phyloP scores from a whole-genome alignment of 768 basidiomycete genomes.

The Krasilnikovozyma curviuscula region DNA sequence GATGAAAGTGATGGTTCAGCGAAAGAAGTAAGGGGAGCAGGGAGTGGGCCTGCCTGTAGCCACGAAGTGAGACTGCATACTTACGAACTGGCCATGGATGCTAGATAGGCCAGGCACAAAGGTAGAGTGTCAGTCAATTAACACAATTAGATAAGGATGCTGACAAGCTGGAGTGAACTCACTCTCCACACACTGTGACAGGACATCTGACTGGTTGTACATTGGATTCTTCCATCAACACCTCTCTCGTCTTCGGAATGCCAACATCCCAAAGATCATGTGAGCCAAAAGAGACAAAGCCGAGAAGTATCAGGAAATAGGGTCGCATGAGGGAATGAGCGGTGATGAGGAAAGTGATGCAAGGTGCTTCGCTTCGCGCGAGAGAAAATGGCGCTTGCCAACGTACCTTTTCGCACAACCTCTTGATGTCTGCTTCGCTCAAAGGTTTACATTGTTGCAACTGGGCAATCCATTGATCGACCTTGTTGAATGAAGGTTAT shows the following conservation, averaged over 20 bases:
- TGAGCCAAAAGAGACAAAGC: neutral
- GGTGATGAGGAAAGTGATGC: neutral
- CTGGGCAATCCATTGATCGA: conserved; percentile 93
- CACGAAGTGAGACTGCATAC: conserved; percentile 30
- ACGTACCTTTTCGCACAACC: conserved; percentile 92
- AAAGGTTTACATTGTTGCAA: conserved; percentile 94
- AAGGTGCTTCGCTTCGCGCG: no score
- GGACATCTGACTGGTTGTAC: conserved; percentile 97
- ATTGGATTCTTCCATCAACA: conserved; percentile 96
- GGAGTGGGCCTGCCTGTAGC: no score
- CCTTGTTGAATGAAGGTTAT: conserved; percentile 47
- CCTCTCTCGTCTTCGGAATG: conserved; percentile 64
- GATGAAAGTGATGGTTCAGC: neutral
- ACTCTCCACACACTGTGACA: conserved; percentile 98
- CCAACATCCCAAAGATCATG: neutral
- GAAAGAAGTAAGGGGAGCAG: neutral
- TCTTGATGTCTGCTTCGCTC: conserved; percentile 84
- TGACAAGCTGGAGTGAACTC: no score
- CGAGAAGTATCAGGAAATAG: neutral
- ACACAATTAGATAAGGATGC: no score
- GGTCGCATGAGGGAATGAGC: no score
- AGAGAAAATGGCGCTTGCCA: neutral
- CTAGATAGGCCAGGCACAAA: no score
- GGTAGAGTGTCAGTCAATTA: no score
- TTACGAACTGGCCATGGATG: conserved; percentile 98